Evolutionary conservation across 139 green algal genomes (phyloP).

Genomic region (Micractinium sp.): DNA sequence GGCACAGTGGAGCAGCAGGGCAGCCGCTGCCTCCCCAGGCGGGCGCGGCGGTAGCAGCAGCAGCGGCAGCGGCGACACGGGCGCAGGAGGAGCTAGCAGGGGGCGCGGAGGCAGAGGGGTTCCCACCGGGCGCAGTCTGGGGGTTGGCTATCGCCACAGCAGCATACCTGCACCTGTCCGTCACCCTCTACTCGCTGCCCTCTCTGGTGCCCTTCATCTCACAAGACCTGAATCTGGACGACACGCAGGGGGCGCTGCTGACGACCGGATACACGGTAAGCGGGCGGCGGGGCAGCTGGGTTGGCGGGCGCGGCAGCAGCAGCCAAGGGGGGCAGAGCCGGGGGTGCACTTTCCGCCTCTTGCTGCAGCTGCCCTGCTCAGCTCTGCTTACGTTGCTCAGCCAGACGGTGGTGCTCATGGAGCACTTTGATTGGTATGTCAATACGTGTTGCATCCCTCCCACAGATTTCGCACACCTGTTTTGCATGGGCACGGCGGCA

Average conservation of each 20-base stretch:
- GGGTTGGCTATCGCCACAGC: conserved; percentile 69
- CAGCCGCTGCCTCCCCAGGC: conserved; percentile 24
- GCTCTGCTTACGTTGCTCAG: too few relatives aligned
- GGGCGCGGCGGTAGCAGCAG: neutral
- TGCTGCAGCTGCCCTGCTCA: neutral
- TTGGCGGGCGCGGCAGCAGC: neutral
- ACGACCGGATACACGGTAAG: conserved; percentile 66
- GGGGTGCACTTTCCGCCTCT: too few relatives aligned
- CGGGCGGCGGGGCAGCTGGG: neutral
- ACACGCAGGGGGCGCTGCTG: conserved; percentile 64
- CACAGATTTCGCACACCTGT: too few relatives aligned
- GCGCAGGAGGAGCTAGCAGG: neutral
- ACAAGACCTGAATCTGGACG: conserved; percentile 69
- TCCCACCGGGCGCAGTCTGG: conserved; percentile 62
- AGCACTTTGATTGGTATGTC: too few relatives aligned
- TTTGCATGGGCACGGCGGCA: too few relatives aligned
- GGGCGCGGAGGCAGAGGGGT: too few relatives aligned
- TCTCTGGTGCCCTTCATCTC: conserved; percentile 82
- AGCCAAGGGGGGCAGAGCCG: neutral
- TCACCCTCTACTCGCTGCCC: conserved; percentile 75
- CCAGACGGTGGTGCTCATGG: too few relatives aligned
- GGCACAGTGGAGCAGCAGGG: conserved; percentile 26
- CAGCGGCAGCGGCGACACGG: neutral
- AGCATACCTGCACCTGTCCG: conserved; percentile 83
- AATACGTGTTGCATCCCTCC: too few relatives aligned